Base-by-base conservation (phyloP, 352 stramenopile species). In the Albugo candida region DNA sequence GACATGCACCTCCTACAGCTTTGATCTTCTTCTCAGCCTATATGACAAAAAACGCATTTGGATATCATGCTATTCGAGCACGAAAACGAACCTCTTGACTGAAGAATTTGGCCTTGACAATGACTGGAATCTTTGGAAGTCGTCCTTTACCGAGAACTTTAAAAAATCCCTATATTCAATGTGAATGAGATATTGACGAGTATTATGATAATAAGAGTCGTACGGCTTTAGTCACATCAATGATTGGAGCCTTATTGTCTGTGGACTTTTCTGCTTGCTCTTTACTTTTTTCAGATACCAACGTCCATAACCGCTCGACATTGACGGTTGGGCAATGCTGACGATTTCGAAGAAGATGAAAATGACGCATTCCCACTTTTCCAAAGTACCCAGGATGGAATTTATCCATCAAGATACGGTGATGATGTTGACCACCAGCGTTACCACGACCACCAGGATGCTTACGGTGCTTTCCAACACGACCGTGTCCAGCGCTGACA, bases 311-410 rank as follows among this genome's bases (percentile, higher is more conserved):
- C 67, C 97, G 96, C 75, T 99, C 96, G 60, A 99, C 64, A 77
- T 99, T 99, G 55, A 99, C 78, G 24, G 92, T 98, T 40, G 94
- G 94, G 69, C 92, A 98, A 83, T 96, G 96, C 52, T 77, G 74
- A 49, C 92, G 75, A 79, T 99, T 98, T 52, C 80, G 81, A 55
- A 98, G 76, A 47, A 97, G 40, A 66, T 99, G 96, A 73, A 98
- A 99, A 50, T 97, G 95, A 61, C 96, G 87, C 95, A 99, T 99
- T 93, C 96, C 96, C 55, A 99, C 95, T 83, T 99, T 99, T 89
- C 96, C 96, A 63, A 99, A 99, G 83, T 99, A 99, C 94, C 96
- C 96, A 70, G 96, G 95, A 67, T 99, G 95, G 70, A 97, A 99
- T 81, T 99, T 99, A 84, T 99, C 96, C 64, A 99, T 96, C 41